Conservation (phyloP, 352 stramenopile species). For the Phytophthora pluvialis region DNA sequence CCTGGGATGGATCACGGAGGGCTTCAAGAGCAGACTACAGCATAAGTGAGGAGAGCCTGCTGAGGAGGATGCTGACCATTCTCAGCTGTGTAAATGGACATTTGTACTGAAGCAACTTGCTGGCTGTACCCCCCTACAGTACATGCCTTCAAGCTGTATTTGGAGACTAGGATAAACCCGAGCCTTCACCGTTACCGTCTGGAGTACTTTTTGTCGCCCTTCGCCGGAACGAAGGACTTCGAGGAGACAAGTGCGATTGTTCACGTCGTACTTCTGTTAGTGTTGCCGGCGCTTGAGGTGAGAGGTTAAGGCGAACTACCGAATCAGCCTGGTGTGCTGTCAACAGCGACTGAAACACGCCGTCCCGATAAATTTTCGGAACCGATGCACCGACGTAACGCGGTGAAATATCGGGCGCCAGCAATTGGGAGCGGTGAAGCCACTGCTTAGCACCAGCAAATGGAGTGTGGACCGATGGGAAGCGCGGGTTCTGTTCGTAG, state of each 20-base stretch:
- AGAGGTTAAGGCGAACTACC: slow-evolving; percentile 56
- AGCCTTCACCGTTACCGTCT: background rate
- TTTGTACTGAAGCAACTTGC: slow-evolving; percentile 18
- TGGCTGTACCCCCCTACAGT: background rate
- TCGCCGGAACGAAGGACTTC: slow-evolving; percentile 16
- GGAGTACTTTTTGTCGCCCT: slow-evolving; percentile 3
- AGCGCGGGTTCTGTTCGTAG: slow-evolving; percentile 66
- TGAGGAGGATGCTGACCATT: slow-evolving; percentile 8
- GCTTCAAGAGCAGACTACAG: slow-evolving; percentile 43
- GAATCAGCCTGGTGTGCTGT: slow-evolving; percentile 52
- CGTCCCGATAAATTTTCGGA: slow-evolving; percentile 64
- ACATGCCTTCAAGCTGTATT: no score
- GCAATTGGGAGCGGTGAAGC: slow-evolving; percentile 52
- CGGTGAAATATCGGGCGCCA: slow-evolving; percentile 57
- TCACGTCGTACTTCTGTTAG: slow-evolving; percentile 23
- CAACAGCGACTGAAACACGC: slow-evolving; percentile 56
- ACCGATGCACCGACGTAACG: slow-evolving; percentile 58
- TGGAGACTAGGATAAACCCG: no score
- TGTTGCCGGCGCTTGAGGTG: slow-evolving; percentile 26
- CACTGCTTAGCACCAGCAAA: slow-evolving; percentile 54
- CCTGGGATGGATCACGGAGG: slow-evolving; percentile 48
- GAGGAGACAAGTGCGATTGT: slow-evolving; percentile 19
- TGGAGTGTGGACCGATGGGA: slow-evolving; percentile 62
- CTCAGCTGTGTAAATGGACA: slow-evolving; percentile 30
- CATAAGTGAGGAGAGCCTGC: slow-evolving; percentile 22